Conservation (phyloP, 202 grass and related monocot genomes). For the Eragrostis tef region DNA sequence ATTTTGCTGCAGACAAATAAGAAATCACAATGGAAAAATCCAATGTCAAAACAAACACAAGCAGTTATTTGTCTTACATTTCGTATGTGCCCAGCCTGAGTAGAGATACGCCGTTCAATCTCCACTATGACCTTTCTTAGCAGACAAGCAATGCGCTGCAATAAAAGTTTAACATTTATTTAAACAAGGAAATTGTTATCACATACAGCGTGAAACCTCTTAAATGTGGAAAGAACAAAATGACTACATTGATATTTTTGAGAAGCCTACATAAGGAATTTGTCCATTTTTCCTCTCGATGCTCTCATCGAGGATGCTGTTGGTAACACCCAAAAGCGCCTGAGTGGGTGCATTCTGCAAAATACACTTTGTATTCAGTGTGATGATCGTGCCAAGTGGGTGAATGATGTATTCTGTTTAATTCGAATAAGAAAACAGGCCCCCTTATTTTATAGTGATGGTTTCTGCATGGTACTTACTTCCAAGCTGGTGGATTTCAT, state of each 20-base stretch:
- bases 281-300: constrained; percentile 76
- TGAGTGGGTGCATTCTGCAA: constrained; percentile 71
- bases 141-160: constrained; percentile 74
- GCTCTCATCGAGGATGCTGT: constrained; percentile 68
- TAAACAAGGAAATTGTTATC: constrained; percentile 44
- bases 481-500: constrained; percentile 84
- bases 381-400: constrained; percentile 1
- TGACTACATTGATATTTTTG: constrained; percentile 64
- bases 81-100: constrained; percentile 85
- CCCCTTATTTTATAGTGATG: background rate
- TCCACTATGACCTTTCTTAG: constrained; percentile 86
- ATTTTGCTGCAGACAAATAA: constrained; percentile 74
- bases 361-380: constrained; percentile 1
- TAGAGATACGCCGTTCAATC: constrained; percentile 88
- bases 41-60: constrained; percentile 11
- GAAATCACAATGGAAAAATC: constrained; percentile 49
- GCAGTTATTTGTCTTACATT: constrained; percentile 60
- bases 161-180: constrained; percentile 49
- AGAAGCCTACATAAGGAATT: constrained; percentile 71
- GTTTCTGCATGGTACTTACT: constrained; percentile 48
- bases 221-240: constrained; percentile 56
- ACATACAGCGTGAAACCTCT: constrained; percentile 12
- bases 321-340: constrained; percentile 65
- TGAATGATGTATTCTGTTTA: background rate
- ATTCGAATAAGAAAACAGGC: background rate